phyloP scores from a whole-genome alignment of 345 rosid genomes.

The Cardiospermum halicacabum region DNA sequence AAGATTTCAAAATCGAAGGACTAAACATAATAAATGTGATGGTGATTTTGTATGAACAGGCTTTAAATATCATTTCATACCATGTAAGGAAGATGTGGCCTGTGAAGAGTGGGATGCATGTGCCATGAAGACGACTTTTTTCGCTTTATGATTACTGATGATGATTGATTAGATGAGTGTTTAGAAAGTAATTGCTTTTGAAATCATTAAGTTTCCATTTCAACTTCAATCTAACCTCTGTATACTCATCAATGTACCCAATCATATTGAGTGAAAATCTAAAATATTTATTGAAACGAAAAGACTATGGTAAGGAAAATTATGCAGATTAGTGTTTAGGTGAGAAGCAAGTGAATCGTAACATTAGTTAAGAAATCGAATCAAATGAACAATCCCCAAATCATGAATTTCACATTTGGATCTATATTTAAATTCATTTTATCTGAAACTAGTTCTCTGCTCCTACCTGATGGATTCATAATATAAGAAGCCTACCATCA shows the following conservation, averaged over 20 bases:
- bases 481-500: slow-evolving; percentile 3
- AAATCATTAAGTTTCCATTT: neutral
- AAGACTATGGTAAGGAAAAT: neutral
- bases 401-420: slow-evolving; percentile 1
- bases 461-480: slow-evolving; percentile 4
- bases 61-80: neutral
- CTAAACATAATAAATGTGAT: neutral
- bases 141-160: slow-evolving; percentile 19
- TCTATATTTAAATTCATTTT: neutral
- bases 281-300: too few relatives aligned
- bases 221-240: neutral
- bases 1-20: slow-evolving; percentile 5
- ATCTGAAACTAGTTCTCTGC: slow-evolving; percentile 10
- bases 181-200: slow-evolving; percentile 15
- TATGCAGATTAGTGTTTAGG: neutral
- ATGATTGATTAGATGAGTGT: slow-evolving; percentile 2
- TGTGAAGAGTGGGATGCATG: slow-evolving; percentile 22
- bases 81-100: neutral
- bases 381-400: slow-evolving; percentile 3
- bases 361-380: slow-evolving; percentile 13
- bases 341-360: neutral
- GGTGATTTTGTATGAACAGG: slow-evolving; percentile 13
- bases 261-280: too few relatives aligned
- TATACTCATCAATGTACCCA: neutral
- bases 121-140: slow-evolving; percentile 14